Base-by-base conservation (phyloP, 768 basidiomycete genomes). In the Chalciporus pseudorubinellus region DNA sequence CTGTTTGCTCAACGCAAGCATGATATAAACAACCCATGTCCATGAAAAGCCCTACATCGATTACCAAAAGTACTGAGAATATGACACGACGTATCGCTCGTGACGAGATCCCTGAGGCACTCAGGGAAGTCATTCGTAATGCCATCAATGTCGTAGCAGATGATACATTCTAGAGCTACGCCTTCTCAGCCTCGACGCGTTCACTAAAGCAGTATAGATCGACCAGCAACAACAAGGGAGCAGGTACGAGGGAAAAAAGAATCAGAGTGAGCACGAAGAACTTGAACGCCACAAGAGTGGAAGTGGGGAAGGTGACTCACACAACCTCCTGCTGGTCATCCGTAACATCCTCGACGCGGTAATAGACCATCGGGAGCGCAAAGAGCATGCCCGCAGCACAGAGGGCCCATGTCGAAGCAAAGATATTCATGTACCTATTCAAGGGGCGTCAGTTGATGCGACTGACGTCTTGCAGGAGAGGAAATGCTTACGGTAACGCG, bases 321-420 rank as follows among this genome's bases (percentile, higher is more conserved):
- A 31, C 29, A 13, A 67, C 62, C 59, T 81, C 85, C 42, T 81
- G 83, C 21, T 73, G 74, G 6, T 72, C 38, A 1, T 80, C 78
- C 0, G 79, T 78, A 49, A 70, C 76, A 33, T 89, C 77, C 50
- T 73, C 80, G 44, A 89, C 84, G 13, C 88, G 84, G 50, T 77
- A 70, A 59, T 85, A 74, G 21, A 90, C 80, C 87, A 90, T 88
- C 12, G 86, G 88, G 8, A 88, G 60, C 4, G 84, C 80, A 53
- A 82, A 85, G 43, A 85, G 45, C 45, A 89, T 77, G 1, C 87
- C 87, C 0, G 74, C 81, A 26, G 80, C 78, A 28, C 85, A 77
- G 18, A 90, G 71, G 3, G 67, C 73, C 88, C 87, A 90, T 2
- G 87, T 88, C 6, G 85, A 86, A 49, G 82, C 52, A 61, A 90